phyloP scores from a whole-genome alignment of 2,329 filamentous ascomycete genomes.

The Ustilaginoidea virens region DNA sequence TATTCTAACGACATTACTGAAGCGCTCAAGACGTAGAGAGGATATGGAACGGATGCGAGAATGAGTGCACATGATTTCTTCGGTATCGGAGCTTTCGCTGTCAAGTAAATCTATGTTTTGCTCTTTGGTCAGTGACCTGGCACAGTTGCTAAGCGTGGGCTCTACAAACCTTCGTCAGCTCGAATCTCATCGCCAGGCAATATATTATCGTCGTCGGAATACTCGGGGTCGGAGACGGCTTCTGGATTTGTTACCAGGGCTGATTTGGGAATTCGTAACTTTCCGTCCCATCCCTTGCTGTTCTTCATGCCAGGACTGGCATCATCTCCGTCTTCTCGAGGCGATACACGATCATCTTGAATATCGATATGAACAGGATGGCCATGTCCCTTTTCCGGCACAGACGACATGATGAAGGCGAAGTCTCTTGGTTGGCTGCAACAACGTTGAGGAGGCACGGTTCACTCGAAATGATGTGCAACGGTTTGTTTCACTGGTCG shows the following conservation, averaged over 20 bases:
- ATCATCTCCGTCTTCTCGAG: slow-evolving; percentile 22
- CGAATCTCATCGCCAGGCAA: slow-evolving; percentile 59
- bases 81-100: slow-evolving; percentile 40
- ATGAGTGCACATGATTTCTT: slow-evolving; percentile 86
- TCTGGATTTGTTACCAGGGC: slow-evolving; percentile 58
- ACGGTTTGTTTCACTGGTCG: no score
- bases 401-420: slow-evolving; percentile 15
- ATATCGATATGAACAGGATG: slow-evolving; percentile 33
- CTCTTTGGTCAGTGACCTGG: slow-evolving; percentile 1
- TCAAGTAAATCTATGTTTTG: slow-evolving; percentile 40
- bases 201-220: slow-evolving; percentile 57
- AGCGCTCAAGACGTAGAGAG: slow-evolving; percentile 68
- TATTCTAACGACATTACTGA: slow-evolving; percentile 58
- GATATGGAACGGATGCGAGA: slow-evolving; percentile 66
- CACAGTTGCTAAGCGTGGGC: slow-evolving; percentile 7
- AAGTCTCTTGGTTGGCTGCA: no score
- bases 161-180: slow-evolving; percentile 57
- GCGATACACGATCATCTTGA: slow-evolving; percentile 24
- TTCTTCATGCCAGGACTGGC: slow-evolving; percentile 34
- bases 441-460: no score
- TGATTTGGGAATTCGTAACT: slow-evolving; percentile 54
- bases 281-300: slow-evolving; percentile 70
- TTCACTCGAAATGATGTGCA: no score
- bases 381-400: slow-evolving; percentile 20
- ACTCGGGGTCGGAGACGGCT: slow-evolving; percentile 70